Evolutionary conservation across 179 eudicot species (phyloP).

Genomic region (Beta lomatogona): DNA sequence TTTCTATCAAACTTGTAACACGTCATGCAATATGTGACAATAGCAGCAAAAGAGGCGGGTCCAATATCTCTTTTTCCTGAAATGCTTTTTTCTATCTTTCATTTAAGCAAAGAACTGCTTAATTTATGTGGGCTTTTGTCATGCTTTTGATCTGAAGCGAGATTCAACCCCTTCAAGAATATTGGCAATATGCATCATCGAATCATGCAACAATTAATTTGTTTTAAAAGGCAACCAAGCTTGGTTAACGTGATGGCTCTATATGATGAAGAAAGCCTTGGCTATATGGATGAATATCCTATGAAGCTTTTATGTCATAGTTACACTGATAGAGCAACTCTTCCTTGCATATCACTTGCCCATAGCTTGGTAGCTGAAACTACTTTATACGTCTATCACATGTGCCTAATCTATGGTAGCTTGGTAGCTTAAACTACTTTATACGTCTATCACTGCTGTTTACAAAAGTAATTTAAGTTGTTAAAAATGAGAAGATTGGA

Average conservation of each 20-base stretch:
- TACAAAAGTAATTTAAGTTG: background rate
- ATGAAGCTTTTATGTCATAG: conserved; percentile 57
- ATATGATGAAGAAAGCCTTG: conserved; percentile 34
- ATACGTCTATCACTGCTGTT: background rate
- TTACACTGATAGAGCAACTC: conserved; percentile 56
- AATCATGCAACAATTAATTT: background rate
- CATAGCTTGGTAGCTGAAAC: background rate
- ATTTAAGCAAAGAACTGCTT: background rate
- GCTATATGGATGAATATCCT: conserved; percentile 46
- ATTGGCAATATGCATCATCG: background rate
- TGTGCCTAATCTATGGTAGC: background rate
- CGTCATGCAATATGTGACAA: background rate
- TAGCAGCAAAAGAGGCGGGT: background rate
- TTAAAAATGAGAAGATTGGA: background rate
- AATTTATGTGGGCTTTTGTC: background rate
- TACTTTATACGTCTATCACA: background rate
- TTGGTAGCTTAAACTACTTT: background rate
- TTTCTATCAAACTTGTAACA: background rate
- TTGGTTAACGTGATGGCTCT: conserved; percentile 28
- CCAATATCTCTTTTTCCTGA: background rate
- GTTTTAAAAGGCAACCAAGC: background rate
- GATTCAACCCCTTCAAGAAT: background rate
- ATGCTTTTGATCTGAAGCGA: background rate
- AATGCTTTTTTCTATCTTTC: background rate
- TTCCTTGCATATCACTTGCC: background rate